Evolutionary conservation across 257 asterid species (phyloP).

Genomic region (Nicotiana undulata): DNA sequence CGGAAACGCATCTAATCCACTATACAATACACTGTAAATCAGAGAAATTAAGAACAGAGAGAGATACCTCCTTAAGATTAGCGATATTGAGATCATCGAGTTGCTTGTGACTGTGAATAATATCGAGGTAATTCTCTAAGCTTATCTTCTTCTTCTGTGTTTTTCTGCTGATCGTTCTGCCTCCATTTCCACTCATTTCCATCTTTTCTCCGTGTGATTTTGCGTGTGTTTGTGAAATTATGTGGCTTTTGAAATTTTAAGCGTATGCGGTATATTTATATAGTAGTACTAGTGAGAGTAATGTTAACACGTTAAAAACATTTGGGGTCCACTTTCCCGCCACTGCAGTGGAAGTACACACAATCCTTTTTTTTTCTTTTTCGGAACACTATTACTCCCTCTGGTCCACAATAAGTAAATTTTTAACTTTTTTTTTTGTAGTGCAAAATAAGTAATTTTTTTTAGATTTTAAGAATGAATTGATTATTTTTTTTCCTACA

Average conservation of each 20-base stretch:
- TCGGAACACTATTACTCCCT: too few species aligned
- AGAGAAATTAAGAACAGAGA: not conserved
- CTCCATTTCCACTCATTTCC: not conserved
- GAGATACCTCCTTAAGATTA: conserved; percentile 24
- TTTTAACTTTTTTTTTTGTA: too few species aligned
- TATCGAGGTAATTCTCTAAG: conserved; percentile 18
- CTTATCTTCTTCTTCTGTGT: conserved; percentile 16
- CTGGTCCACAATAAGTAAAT: too few species aligned
- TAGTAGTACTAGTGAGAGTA: not conserved
- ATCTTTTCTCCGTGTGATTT: too few species aligned
- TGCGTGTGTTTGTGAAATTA: too few species aligned
- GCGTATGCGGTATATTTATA: not conserved
- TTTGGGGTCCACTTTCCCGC: not conserved
- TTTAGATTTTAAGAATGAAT: too few species aligned
- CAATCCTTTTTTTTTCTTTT: too few species aligned
- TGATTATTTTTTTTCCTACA: too few species aligned
- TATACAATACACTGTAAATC: too few species aligned
- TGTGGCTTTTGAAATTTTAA: not conserved
- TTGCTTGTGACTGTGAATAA: conserved; percentile 11
- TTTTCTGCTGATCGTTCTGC: not conserved
- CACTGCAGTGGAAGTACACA: not conserved
- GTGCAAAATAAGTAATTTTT: too few species aligned
- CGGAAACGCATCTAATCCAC: too few species aligned
- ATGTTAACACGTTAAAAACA: not conserved
- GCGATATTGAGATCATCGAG: conserved; percentile 13